Evolutionary conservation across 2,329 filamentous ascomycete species (phyloP), one percentile per base, ranked within the genome.

Genomic region (Stachybotrys chartarum): DNA sequence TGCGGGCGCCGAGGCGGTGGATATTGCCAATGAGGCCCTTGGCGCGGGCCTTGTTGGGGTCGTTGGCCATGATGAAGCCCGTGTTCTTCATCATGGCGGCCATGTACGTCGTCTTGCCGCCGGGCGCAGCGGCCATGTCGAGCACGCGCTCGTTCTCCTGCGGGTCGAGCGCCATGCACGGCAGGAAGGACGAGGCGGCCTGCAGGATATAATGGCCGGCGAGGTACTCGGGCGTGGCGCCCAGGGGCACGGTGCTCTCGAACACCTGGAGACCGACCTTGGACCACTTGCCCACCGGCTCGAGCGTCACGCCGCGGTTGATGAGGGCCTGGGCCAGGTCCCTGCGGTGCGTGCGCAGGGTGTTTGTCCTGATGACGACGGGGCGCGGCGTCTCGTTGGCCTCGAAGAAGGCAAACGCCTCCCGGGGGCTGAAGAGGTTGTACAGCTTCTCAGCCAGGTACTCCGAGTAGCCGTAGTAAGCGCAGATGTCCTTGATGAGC

Each of bases 1-100:
- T 99, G 70, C 90, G 91, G 61, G 88, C 90, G 50, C 94, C 94
- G 12, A 97, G 80, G 69, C 94, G 90, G 75, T 97, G 93, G 59
- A 97, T 90, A 77, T 99, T 97, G 76, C 94, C 94, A 62, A 99
- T 97, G 54, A 99, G 78, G 88, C 91, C 94, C 77, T 97, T 97
- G 52, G 92, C 84, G 83, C 94, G 89, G 57, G 86, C 78, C 73
- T 96, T 96, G 79, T 88, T 97, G 63, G 90, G 86, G 83, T 99
- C 94, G 78, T 99, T 99, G 69, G 94, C 93, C 67, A 99, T 91
- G 61, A 99, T 87, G 63, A 88, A 88, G 55, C 94, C 94, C 0
- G 93, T 97, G 74, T 99, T 99, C 75, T 73, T 92, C 91, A 97
- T 97, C 68, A 97, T 76, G 0, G 93, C 93, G n/a, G 93, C 90